Base-by-base conservation (phyloP, 163 green algal genomes). In the Chlamydomonas reinhardtii region DNA sequence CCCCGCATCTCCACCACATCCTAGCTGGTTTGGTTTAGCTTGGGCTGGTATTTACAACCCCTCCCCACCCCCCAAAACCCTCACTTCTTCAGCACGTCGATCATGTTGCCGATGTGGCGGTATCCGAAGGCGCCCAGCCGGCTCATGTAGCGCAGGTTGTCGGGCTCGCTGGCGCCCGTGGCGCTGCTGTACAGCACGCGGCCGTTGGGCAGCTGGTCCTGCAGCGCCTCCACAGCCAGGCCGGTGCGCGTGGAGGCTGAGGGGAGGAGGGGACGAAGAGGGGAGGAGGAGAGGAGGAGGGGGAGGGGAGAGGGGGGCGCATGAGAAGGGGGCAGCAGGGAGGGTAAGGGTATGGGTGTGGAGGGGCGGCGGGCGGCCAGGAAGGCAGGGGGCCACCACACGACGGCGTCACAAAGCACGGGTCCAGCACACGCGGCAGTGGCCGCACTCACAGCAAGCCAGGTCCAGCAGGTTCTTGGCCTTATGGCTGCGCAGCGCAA, bases 381-480 rank as follows among this genome's bases (percentile, higher is more conserved):
- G n/a, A n/a, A n/a, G n/a, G n/a, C n/a, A n/a, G n/a, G n/a, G n/a
- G n/a, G n/a, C n/a, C n/a, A n/a, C n/a, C n/a, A n/a, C n/a, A n/a
- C n/a, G n/a, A n/a, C n/a, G n/a, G n/a, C n/a, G n/a, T n/a, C n/a
- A n/a, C n/a, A n/a, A n/a, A n/a, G n/a, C n/a, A n/a, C n/a, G n/a
- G n/a, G n/a, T n/a, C n/a, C n/a, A n/a, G n/a, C n/a, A n/a, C n/a
- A n/a, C n/a, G n/a, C n/a, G n/a, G n/a, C n/a, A n/a, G n/a, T n/a
- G n/a, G 14, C 48, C 48, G 39, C 39, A 66, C 74, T 69, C 66
- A 85, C 84, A 61, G 25, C 37, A 59, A 1, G n/a, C 56, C 34
- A 35, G 56, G 14, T 91, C 87, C 82, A 98, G 75, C 59, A 99
- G 91, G 90, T 99, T 99, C 92, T 98, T 98, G 35, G 96, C 96